Evolutionary conservation across 352 stramenopile genomes (phyloP).

Genomic region (Globisporangium apiculatum): DNA sequence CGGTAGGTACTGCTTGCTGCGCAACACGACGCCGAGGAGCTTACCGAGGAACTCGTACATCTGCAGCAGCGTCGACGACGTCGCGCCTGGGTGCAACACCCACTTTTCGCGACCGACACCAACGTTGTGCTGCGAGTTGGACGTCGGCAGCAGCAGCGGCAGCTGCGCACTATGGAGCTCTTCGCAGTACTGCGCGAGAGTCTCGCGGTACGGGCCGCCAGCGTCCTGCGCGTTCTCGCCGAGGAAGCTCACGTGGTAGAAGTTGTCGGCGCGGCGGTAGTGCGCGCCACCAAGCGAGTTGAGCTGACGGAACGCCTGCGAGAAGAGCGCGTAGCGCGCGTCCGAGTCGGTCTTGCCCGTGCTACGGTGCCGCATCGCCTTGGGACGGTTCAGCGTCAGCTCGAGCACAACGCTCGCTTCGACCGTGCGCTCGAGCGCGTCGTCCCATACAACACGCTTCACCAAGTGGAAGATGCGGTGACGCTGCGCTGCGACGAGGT

Average conservation of each 20-base stretch:
- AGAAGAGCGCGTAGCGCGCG: slow-evolving; percentile 68
- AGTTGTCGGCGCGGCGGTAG: slow-evolving; percentile 53
- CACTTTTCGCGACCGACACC: slow-evolving; percentile 86
- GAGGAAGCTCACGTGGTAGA: slow-evolving; percentile 85
- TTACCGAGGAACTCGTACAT: slow-evolving; percentile 93
- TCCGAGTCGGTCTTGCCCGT: slow-evolving; percentile 50
- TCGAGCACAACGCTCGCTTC: slow-evolving; percentile 41
- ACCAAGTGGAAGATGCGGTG: slow-evolving; percentile 66
- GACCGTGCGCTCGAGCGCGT: slow-evolving; percentile 45
- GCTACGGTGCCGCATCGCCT: slow-evolving; percentile 72
- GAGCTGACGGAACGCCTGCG: slow-evolving; percentile 79
- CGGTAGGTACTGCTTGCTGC: slow-evolving; percentile 85
- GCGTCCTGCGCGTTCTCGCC: slow-evolving; percentile 84
- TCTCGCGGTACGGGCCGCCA: slow-evolving; percentile 83
- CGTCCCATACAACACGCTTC: slow-evolving; percentile 70
- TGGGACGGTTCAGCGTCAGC: slow-evolving; percentile 74
- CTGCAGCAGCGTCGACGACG: slow-evolving; percentile 31
- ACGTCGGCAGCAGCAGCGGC: slow-evolving; percentile 84
- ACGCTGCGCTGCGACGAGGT: slow-evolving; percentile 37
- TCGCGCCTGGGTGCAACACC: slow-evolving; percentile 80
- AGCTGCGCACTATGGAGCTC: slow-evolving; percentile 77
- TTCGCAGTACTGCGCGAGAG: slow-evolving; percentile 74
- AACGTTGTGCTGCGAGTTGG: slow-evolving; percentile 87
- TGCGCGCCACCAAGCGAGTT: slow-evolving; percentile 53
- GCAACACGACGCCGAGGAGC: slow-evolving; percentile 83